Conservation (phyloP, 306 rosid genomes). For the Senna siamea region DNA sequence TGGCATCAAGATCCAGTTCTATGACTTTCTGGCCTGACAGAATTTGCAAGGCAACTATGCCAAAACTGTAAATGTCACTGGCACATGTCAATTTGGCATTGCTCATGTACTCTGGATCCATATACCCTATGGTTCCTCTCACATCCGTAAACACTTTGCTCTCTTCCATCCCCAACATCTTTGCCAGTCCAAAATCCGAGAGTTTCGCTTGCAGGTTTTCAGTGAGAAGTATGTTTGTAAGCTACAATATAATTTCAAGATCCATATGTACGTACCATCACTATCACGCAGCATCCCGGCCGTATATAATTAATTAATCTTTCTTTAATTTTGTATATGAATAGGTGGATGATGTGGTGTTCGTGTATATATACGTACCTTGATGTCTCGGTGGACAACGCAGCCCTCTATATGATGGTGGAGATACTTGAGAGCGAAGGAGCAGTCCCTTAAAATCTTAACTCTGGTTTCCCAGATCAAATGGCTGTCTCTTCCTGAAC, state of each 20-base stretch:
- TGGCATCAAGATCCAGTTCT: conserved; percentile 76
- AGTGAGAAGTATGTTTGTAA: conserved; percentile 81
- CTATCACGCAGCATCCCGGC: too few species aligned
- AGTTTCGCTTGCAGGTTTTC: conserved; percentile 71
- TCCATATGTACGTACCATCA: not conserved
- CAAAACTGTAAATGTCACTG: conserved; percentile 86
- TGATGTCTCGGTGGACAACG: conserved; percentile 91
- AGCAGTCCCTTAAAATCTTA: conserved; percentile 74
- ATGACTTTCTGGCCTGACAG: conserved; percentile 86
- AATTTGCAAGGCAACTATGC: conserved; percentile 78
- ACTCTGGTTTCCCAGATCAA: conserved; percentile 77
- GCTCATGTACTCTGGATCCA: conserved; percentile 98
- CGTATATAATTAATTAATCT: too few species aligned
- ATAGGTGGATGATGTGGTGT: too few species aligned
- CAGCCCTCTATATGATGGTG: conserved; percentile 80
- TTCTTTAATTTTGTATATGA: too few species aligned
- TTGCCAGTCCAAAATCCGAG: conserved; percentile 90
- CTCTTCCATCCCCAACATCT: conserved; percentile 74
- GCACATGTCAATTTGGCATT: conserved; percentile 84
- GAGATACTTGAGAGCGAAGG: conserved; percentile 76
- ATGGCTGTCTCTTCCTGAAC: conserved; percentile 56
- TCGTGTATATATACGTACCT: conserved; percentile 46
- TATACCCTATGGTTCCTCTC: conserved; percentile 90
- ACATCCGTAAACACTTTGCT: conserved; percentile 82
- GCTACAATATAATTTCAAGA: conserved; percentile 54